Conservation (phyloP, 2,329 filamentous ascomycete genomes). For the Bipolaris gigantea region DNA sequence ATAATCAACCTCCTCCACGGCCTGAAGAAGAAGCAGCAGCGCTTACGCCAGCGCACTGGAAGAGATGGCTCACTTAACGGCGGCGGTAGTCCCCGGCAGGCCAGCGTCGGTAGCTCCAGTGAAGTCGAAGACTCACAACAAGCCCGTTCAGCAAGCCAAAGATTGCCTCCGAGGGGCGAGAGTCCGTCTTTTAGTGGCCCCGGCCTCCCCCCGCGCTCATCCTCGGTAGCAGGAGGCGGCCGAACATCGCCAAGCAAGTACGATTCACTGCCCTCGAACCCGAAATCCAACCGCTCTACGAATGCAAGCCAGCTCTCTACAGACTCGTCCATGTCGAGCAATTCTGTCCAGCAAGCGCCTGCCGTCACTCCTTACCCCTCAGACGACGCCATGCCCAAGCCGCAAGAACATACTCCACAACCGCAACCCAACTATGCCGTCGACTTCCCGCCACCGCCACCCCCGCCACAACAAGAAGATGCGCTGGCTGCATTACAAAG, state of each 20-base stretch:
- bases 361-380: constrained; percentile 73
- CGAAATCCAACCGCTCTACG: constrained; percentile 39
- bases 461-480: constrained; percentile 81
- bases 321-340: constrained; percentile 71
- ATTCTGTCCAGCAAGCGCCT: constrained; percentile 73
- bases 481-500: constrained; percentile 88
- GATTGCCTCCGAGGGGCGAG: constrained; percentile 46
- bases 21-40: constrained; percentile 94
- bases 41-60: constrained; percentile 64
- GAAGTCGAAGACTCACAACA: constrained; percentile 48
- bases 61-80: constrained; percentile 51
- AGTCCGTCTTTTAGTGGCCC: constrained; percentile 47
- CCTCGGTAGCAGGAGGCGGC: constrained; percentile 49
- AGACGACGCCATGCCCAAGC: constrained; percentile 55
- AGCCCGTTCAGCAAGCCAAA: constrained; percentile 46
- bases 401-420: constrained; percentile 27
- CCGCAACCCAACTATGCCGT: constrained; percentile 50
- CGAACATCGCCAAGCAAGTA: constrained; percentile 50
- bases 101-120: constrained; percentile 37
- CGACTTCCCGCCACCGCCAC: constrained; percentile 72
- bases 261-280: constrained; percentile 43
- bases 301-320: constrained; percentile 37
- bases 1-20: constrained; percentile 97
- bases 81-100: constrained; percentile 43
- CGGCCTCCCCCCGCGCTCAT: constrained; percentile 53